Conservation (phyloP, 192 early-diverging fungal species). For the Kappamyces sp. region DNA sequence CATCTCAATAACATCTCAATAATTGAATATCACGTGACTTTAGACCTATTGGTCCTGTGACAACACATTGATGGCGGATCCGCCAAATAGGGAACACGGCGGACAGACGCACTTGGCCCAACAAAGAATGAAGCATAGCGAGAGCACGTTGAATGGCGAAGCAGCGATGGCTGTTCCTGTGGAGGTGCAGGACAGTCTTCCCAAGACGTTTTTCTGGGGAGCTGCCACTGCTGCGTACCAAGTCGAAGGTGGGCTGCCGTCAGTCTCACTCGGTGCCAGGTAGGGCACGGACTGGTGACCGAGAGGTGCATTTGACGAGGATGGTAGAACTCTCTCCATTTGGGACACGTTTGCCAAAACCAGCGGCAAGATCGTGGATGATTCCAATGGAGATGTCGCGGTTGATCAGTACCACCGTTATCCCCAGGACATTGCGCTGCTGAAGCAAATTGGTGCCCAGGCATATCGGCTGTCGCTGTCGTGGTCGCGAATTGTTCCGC, state of each 20-base stretch:
- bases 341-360: conserved; percentile 35
- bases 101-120: too few species aligned
- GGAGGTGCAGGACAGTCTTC: conserved; percentile 2
- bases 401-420: conserved; percentile 32
- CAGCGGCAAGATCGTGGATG: conserved; percentile 23
- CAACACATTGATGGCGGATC: too few species aligned
- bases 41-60: too few species aligned
- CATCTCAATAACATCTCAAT: too few species aligned
- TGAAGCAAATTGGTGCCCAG: conserved; percentile 27
- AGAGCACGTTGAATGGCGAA: too few species aligned
- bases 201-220: conserved; percentile 16
- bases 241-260: conserved; percentile 30
- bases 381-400: conserved; percentile 27
- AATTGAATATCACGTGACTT: too few species aligned
- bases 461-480: conserved; percentile 40
- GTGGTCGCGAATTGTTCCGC: conserved; percentile 44
- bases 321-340: conserved; percentile 35
- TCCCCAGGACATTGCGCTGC: conserved; percentile 25
- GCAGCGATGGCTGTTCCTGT: not conserved
- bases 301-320: conserved; percentile 25
- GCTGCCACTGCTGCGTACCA: conserved; percentile 36
- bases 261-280: too few species aligned
- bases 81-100: too few species aligned
- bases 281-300: too few species aligned
- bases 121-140: too few species aligned